A percentile compares a stretch with the other conserved stretches of the same genome.
Evolutionary conservation across 2,329 filamentous ascomycete genomes (phyloP).

Genomic region (Cladophialophora chaetospira): DNA sequence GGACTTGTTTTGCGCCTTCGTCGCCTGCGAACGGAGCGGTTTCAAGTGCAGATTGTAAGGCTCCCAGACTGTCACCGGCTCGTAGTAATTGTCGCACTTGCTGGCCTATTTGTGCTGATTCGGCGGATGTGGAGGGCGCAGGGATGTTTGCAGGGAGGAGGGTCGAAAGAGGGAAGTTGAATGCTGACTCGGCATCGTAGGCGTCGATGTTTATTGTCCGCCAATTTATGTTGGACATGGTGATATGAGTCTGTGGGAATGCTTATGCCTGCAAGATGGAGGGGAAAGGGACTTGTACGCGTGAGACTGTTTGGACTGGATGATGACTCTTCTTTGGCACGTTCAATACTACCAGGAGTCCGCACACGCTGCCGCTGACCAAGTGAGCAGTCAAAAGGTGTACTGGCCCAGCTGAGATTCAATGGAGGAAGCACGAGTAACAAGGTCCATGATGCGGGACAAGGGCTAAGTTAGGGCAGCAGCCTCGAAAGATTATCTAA

Average conservation of each 20-base stretch:
- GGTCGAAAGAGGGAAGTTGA: conserved; percentile 87
- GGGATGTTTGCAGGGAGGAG: conserved; percentile 71
- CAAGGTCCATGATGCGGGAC: conserved; percentile 10
- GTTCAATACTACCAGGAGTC: too few relatives aligned
- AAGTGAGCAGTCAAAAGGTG: too few relatives aligned
- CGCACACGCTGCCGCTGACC: too few relatives aligned
- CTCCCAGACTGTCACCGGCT: conserved; percentile 84
- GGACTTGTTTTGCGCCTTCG: conserved; percentile 69
- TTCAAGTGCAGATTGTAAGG: conserved; percentile 80
- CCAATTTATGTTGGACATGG: conserved; percentile 60
- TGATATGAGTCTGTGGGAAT: conserved; percentile 9
- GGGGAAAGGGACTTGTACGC: neutral
- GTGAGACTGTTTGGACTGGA: too few relatives aligned
- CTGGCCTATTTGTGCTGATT: conserved; percentile 73
- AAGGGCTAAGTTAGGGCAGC: neutral
- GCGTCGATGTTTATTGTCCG: conserved; percentile 94
- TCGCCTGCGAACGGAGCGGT: conserved; percentile 70
- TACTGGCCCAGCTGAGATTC: too few relatives aligned
- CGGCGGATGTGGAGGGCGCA: conserved; percentile 72
- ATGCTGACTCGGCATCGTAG: conserved; percentile 82
- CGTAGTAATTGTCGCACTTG: conserved; percentile 87
- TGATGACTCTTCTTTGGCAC: too few relatives aligned
- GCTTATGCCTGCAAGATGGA: conserved; percentile 6
- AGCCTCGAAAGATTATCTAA: conserved; percentile 3
- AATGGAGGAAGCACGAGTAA: too few relatives aligned